Evolutionary conservation across 345 rosid genomes (phyloP), one percentile per base, ranked within the genome.

Genomic region (Isatis tinctoria): DNA sequence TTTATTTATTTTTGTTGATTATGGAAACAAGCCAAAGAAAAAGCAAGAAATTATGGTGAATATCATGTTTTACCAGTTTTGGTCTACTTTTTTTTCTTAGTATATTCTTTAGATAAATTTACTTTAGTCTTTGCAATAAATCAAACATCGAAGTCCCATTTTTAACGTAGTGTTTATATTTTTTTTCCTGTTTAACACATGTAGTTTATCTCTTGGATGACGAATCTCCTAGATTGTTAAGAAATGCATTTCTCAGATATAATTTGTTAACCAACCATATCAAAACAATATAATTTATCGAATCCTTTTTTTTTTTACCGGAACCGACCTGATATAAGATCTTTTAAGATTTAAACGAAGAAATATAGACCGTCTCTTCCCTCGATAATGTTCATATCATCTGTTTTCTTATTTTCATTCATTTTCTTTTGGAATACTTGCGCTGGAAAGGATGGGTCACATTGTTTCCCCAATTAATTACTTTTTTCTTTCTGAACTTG

Each of bases 191-290:
- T 36, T 16, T 36, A 8, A 3, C 49, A 47, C 2, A 26, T 16
- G 41, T 12, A 37, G 24, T 28, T 35, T 35, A 1, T 35, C 8
- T 48, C 3, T 49, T 49, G 24, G 39, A 18, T 10, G 6, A 37
- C 24, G 17, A 37, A 27, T 67, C 18, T 39, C 60, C 51, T 1
- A 53, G 18, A 10, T 11, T 18, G 22, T 48, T 36, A 60, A 60
- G 30, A 60, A 47, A 26, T 36, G 14, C 16, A 48, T 40, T 22
- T 60, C 10, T 37, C 41, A 18, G 60, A 51, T 37, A 51, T 37
- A 13, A 17, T 37, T 41, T 61, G 69, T 61, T 72, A 53, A 63
- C 69, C 75, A 60, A 60, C 40, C 52, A 17, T 37, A 61, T 72
- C 20, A 36, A 24, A 16, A 30, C 52, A 48, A 36, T 26, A 48